phyloP scores from a whole-genome alignment of 1,139 yeast species.

The Debaryomyces udenii region DNA sequence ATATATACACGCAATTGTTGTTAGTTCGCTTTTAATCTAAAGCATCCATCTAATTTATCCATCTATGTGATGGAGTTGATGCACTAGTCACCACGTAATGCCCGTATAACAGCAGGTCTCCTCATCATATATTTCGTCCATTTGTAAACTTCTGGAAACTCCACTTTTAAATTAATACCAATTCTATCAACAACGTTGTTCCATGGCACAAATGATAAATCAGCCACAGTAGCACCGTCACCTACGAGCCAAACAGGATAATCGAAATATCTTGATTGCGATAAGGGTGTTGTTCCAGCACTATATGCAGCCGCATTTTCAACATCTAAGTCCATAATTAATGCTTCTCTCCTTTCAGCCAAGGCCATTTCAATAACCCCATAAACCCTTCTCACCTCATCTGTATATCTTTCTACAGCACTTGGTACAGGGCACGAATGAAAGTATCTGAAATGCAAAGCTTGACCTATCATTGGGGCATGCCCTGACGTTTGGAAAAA shows the following conservation, averaged over 20 bases:
- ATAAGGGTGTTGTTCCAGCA: constrained; percentile 84
- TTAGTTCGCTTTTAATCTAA: neutral
- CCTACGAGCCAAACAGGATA: constrained; percentile 97
- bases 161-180: constrained; percentile 83
- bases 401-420: constrained; percentile 89
- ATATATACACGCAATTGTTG: constrained; percentile 4
- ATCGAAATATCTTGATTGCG: constrained; percentile 85
- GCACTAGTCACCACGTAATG: constrained; percentile 61
- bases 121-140: constrained; percentile 95
- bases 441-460: constrained; percentile 88
- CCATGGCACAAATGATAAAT: constrained; percentile 94
- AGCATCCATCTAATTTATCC: no score
- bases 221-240: constrained; percentile 88
- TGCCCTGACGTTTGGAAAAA: constrained; percentile 96
- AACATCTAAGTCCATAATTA: constrained; percentile 86
- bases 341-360: constrained; percentile 88
- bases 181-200: constrained; percentile 92
- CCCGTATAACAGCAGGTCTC: constrained; percentile 80
- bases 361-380: constrained; percentile 95
- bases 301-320: constrained; percentile 89
- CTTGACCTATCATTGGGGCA: constrained; percentile 98
- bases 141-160: constrained; percentile 93
- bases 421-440: constrained; percentile 85
- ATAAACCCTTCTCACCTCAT: constrained; percentile 90
- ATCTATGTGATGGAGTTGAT: neutral